These are phyloP conservation scores for Volutella citrinella DNA, from an alignment of 2,329 filamentous ascomycete species.

Conservation along the genomic window DNA sequence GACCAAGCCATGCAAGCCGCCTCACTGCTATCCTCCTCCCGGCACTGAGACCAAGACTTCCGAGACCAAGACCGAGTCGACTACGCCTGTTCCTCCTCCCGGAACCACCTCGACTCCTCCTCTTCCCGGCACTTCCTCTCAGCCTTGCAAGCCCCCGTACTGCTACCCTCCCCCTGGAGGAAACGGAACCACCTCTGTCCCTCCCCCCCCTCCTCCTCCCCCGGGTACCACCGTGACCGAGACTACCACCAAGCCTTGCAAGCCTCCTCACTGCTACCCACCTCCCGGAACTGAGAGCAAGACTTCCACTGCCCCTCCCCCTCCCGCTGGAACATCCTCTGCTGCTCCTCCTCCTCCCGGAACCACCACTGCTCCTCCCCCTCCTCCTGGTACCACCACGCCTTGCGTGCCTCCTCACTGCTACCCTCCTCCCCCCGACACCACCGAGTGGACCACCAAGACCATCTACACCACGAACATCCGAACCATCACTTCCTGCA, in stretches of 20 bases:
- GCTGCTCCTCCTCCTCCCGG: too few relatives aligned
- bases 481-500: slow-evolving; percentile 28
- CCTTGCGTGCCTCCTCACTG: background rate
- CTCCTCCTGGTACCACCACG: background rate
- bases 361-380: background rate
- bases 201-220: background rate
- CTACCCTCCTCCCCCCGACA: background rate
- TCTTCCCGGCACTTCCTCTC: background rate
- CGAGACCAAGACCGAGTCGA: background rate
- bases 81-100: background rate
- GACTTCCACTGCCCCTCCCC: too few relatives aligned
- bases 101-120: background rate
- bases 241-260: too few relatives aligned
- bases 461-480: slow-evolving; percentile 29
- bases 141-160: too few relatives aligned
- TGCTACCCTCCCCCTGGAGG: slow-evolving; percentile 1
- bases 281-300: background rate
- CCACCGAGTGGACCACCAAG: slow-evolving; percentile 25
- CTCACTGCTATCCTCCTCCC: slow-evolving; percentile 4
- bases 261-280: slow-evolving; percentile 1
- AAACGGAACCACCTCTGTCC: background rate
- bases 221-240: background rate
- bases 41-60: background rate
- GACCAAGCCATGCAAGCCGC: background rate
- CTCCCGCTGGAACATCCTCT: too few relatives aligned